Percentiles rank a stretch among this genome's conserved stretches.
Conservation (phyloP, 176 grass and related monocot genomes). For the Stipa capillata region DNA sequence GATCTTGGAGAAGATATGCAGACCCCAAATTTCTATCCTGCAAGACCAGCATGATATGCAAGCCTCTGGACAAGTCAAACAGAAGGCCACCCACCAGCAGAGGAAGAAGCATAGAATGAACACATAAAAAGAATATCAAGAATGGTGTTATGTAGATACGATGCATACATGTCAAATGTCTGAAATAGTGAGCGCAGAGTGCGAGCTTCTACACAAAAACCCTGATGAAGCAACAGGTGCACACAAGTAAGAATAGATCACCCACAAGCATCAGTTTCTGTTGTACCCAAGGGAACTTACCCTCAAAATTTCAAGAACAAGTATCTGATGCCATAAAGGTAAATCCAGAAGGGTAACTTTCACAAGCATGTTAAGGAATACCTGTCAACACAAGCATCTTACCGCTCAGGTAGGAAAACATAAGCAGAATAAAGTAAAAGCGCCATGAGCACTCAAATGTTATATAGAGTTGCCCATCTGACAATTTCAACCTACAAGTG, state of each 20-base stretch:
- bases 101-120: conserved; percentile 2
- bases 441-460: background rate
- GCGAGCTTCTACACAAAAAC: conserved; percentile 92
- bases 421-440: conserved; percentile 17
- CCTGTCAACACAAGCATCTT: conserved; percentile 52
- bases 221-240: conserved; percentile 38
- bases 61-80: background rate
- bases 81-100: background rate
- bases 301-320: conserved; percentile 96
- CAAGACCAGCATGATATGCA: conserved; percentile 17
- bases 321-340: conserved; percentile 97
- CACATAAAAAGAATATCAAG: conserved; percentile 15
- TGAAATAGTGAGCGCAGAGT: conserved; percentile 84
- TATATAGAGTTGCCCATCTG: background rate
- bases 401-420: conserved; percentile 7
- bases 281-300: conserved; percentile 41
- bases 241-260: conserved; percentile 14
- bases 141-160: conserved; percentile 5
- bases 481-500: background rate
- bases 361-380: conserved; percentile 96
- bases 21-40: conserved; percentile 9
- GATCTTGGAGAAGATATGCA: background rate
- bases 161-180: conserved; percentile 92
- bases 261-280: background rate
- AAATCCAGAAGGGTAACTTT: conserved; percentile 93